A percentile compares a stretch with the other conserved stretches of the same genome.
phyloP scores from a whole-genome alignment of 805 yeast species.

The Starmera amethionina region DNA sequence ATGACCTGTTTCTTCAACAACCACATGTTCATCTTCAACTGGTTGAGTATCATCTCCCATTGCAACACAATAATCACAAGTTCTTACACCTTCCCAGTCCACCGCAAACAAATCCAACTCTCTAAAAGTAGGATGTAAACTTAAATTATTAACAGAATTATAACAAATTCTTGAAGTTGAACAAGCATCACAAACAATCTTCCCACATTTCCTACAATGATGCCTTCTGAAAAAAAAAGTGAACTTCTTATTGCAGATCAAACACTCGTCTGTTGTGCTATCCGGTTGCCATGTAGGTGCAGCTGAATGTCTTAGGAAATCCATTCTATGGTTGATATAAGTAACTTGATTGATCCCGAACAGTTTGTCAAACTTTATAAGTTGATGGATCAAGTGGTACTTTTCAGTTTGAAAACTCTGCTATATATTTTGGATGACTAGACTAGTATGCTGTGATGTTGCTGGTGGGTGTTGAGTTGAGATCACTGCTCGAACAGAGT shows the following conservation, averaged over 20 bases:
- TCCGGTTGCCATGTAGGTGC: slow-evolving; percentile 69
- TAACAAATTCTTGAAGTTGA: slow-evolving; percentile 43
- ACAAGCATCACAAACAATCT: slow-evolving; percentile 66
- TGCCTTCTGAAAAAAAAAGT: slow-evolving; percentile 64
- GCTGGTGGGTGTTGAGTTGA: too few relatives aligned
- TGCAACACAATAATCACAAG: slow-evolving; percentile 65
- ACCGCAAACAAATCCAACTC: slow-evolving; percentile 10
- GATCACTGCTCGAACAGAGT: too few relatives aligned
- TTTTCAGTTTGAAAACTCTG: too few relatives aligned
- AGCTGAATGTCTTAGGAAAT: too few relatives aligned
- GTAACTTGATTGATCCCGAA: too few relatives aligned
- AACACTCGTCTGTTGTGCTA: slow-evolving; percentile 39
- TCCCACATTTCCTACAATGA: slow-evolving; percentile 78
- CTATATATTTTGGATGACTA: too few relatives aligned
- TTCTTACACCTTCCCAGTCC: slow-evolving; percentile 45
- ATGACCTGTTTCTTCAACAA: background rate
- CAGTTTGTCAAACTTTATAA: too few relatives aligned
- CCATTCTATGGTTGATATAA: too few relatives aligned
- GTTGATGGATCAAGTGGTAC: too few relatives aligned
- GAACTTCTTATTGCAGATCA: slow-evolving; percentile 42
- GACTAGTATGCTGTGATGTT: too few relatives aligned
- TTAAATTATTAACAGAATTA: slow-evolving; percentile 30
- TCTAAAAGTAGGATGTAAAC: too few relatives aligned
- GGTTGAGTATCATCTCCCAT: slow-evolving; percentile 28
- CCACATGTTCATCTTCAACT: background rate